A percentile compares a stretch with the other conserved stretches of the same genome.
These are phyloP conservation scores for Boletellus sp. DNA, from an alignment of 768 basidiomycete species.

Conservation along the genomic window DNA sequence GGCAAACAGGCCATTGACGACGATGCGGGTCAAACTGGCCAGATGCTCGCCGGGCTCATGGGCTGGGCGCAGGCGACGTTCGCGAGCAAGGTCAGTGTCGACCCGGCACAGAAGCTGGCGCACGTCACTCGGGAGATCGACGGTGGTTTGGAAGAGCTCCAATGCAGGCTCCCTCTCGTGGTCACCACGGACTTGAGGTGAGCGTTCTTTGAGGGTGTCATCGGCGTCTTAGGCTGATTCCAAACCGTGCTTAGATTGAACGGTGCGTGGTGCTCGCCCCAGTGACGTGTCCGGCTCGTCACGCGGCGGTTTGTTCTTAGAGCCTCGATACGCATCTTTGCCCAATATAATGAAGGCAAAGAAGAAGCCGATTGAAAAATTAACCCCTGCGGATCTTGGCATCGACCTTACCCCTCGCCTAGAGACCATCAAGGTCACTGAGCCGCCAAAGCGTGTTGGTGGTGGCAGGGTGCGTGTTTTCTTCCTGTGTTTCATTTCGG, in stretches of 20 bases:
- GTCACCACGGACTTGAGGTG: conserved; percentile 92
- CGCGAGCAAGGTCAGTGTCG: conserved; percentile 81
- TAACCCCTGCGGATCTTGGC: conserved; percentile 74
- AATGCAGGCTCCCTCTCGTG: conserved; percentile 75
- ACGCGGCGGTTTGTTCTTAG: conserved; percentile 37
- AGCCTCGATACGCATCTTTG: conserved; percentile 95
- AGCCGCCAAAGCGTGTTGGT: conserved; percentile 87
- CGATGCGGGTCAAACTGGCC: conserved; percentile 92
- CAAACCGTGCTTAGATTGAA: conserved; percentile 56
- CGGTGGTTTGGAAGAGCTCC: conserved; percentile 84
- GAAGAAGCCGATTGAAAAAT: conserved; percentile 91
- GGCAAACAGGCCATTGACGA: conserved; percentile 99
- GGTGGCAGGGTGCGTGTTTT: conserved; percentile 71
- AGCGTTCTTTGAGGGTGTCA: conserved; percentile 25
- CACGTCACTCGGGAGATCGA: conserved; percentile 88
- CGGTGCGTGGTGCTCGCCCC: conserved; percentile 39
- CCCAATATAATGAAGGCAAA: conserved; percentile 99
- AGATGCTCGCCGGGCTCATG: conserved; percentile 93
- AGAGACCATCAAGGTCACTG: conserved; percentile 82
- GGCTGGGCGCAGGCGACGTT: conserved; percentile 95
- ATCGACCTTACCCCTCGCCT: conserved; percentile 80
- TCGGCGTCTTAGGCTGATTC: neutral
- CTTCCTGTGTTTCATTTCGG: neutral
- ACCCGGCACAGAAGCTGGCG: conserved; percentile 58
- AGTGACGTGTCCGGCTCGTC: neutral